These are phyloP conservation scores for Hypomyces perniciosus DNA, from an alignment of 2,329 filamentous ascomycete species.

Conservation along the genomic window DNA sequence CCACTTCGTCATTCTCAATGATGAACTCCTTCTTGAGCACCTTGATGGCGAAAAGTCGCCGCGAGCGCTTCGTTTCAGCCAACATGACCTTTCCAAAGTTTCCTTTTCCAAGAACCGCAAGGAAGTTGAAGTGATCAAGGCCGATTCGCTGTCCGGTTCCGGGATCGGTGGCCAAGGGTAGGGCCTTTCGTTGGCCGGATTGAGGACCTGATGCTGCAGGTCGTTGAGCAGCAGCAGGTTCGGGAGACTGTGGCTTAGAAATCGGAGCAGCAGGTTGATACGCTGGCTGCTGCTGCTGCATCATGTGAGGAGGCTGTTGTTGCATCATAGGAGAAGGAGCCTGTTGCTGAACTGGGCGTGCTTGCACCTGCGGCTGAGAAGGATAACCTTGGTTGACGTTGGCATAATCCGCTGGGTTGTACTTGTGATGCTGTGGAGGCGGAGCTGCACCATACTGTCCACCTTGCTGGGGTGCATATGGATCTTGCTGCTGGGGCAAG, in stretches of 20 bases:
- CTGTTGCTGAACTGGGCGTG: constrained; percentile 26
- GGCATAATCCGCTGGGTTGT: constrained; percentile 74
- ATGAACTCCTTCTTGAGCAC: constrained; percentile 99
- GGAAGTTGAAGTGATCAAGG: constrained; percentile 97
- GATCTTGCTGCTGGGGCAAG: constrained; percentile 29
- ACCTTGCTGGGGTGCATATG: constrained; percentile 24
- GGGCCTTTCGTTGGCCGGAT: constrained; percentile 43
- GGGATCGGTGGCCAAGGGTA: constrained; percentile 64
- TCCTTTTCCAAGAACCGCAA: constrained; percentile 95
- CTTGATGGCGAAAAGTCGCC: constrained; percentile 95
- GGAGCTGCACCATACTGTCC: constrained; percentile 27
- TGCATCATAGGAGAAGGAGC: constrained; percentile 23
- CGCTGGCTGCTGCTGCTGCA: constrained; percentile 33
- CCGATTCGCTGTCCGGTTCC: constrained; percentile 83
- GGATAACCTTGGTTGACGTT: constrained; percentile 47
- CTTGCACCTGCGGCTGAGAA: constrained; percentile 25
- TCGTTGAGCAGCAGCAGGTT: constrained; percentile 29
- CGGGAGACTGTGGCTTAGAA: constrained; percentile 35
- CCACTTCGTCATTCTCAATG: constrained; percentile 98
- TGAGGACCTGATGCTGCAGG: constrained; percentile 12
- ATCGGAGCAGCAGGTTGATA: constrained; percentile 27
- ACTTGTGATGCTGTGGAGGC: constrained; percentile 52
- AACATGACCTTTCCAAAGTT: constrained; percentile 99
- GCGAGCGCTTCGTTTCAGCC: constrained; percentile 88
- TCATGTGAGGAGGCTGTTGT: constrained; percentile 25